Percentiles rank a stretch among this genome's conserved stretches.
These are phyloP conservation scores for Leishmania arabica DNA, from an alignment of 208 protist species.

Conservation along the genomic window DNA sequence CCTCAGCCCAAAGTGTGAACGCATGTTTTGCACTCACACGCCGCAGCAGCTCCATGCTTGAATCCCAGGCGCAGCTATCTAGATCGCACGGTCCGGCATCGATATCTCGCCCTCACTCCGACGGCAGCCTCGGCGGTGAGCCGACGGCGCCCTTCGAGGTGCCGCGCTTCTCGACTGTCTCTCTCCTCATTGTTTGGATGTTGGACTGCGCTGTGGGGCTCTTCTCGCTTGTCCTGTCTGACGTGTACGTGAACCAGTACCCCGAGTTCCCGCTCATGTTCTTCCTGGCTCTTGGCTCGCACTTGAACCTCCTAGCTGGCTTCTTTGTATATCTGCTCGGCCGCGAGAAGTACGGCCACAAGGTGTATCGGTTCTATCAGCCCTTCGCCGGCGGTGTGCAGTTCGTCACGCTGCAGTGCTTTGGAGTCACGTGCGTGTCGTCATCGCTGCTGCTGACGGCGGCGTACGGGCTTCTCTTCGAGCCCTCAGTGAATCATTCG, in stretches of 20 bases:
- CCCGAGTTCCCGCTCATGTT: slow-evolving; percentile 60
- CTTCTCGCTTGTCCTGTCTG: slow-evolving; percentile 53
- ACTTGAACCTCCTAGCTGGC: slow-evolving; percentile 45
- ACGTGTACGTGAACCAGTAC: slow-evolving; percentile 57
- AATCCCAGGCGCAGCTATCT: slow-evolving; percentile 5
- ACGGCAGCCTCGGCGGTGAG: not conserved
- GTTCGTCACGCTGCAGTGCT: slow-evolving; percentile 78
- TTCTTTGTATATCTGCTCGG: slow-evolving; percentile 63
- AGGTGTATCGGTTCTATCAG: slow-evolving; percentile 72
- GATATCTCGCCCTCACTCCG: not conserved
- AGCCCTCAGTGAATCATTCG: slow-evolving; percentile 19
- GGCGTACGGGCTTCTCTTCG: slow-evolving; percentile 40
- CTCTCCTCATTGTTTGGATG: slow-evolving; percentile 57
- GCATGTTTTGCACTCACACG: too few species aligned
- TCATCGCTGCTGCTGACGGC: slow-evolving; percentile 26
- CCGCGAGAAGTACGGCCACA: slow-evolving; percentile 39
- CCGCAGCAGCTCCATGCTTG: slow-evolving; percentile 1
- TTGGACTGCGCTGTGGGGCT: slow-evolving; percentile 46
- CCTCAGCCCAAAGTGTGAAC: not conserved
- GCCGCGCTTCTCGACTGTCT: slow-evolving; percentile 64
- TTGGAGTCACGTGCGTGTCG: slow-evolving; percentile 51
- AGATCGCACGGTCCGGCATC: not conserved
- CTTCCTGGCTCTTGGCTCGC: slow-evolving; percentile 39
- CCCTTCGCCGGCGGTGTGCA: slow-evolving; percentile 72
- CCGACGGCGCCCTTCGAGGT: slow-evolving; percentile 13